phyloP scores from a whole-genome alignment of 495 filamentous ascomycete genomes.

The Apodospora peruviana region DNA sequence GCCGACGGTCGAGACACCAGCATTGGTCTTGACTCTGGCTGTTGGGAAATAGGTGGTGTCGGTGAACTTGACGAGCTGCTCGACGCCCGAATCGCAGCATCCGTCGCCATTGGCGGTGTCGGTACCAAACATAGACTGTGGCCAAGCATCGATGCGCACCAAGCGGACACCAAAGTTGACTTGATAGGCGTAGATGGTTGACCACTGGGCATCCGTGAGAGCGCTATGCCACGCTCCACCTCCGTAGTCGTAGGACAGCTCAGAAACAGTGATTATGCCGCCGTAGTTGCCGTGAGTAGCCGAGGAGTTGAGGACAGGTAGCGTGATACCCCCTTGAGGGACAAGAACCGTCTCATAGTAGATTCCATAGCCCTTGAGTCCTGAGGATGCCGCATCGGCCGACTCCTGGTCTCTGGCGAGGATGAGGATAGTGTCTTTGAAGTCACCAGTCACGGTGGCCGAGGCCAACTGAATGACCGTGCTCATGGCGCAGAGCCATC shows the following conservation, averaged over 20 bases:
- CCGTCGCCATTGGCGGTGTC: slow-evolving; percentile 18
- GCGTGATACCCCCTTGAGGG: slow-evolving; percentile 39
- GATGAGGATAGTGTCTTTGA: slow-evolving; percentile 43
- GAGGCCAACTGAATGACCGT: neutral
- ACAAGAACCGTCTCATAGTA: slow-evolving; percentile 48
- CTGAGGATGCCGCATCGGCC: slow-evolving; percentile 36
- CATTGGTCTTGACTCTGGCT: slow-evolving; percentile 36
- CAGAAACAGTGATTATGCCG: slow-evolving; percentile 49
- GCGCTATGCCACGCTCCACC: slow-evolving; percentile 41
- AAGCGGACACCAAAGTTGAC: slow-evolving; percentile 50
- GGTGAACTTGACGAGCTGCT: slow-evolving; percentile 43
- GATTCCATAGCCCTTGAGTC: slow-evolving; percentile 54
- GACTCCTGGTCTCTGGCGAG: slow-evolving; percentile 43
- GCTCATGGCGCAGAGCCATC: neutral
- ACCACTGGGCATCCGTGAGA: slow-evolving; percentile 50
- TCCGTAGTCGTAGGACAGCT: slow-evolving; percentile 50
- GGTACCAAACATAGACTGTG: slow-evolving; percentile 43
- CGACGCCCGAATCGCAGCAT: slow-evolving; percentile 30
- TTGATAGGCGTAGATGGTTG: slow-evolving; percentile 50
- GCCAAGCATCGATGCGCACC: slow-evolving; percentile 54
- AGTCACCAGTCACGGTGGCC: slow-evolving; percentile 1
- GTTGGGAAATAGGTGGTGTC: slow-evolving; percentile 40
- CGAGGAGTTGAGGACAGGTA: slow-evolving; percentile 46
- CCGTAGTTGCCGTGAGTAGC: slow-evolving; percentile 46
- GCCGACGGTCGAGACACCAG: slow-evolving; percentile 45